phyloP scores from a whole-genome alignment of 495 filamentous ascomycete genomes.

The Venustampulla echinocandica region DNA sequence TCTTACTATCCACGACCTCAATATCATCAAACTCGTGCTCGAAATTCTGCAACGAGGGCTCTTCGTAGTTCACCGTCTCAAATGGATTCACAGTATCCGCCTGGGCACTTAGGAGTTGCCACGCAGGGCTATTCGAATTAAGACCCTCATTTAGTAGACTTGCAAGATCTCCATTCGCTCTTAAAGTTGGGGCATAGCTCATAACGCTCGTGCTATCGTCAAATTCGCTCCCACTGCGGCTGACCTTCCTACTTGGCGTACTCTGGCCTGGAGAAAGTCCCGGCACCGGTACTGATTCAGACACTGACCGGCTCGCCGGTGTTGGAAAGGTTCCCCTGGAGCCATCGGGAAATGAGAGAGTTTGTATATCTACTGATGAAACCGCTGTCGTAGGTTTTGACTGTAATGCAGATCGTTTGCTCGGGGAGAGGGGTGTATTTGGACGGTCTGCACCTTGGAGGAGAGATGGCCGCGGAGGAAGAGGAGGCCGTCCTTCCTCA shows the following conservation, averaged over 20 bases:
- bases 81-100: constrained; percentile 50
- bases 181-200: constrained; percentile 71
- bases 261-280: constrained; percentile 13
- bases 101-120: constrained; percentile 49
- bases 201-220: constrained; percentile 76
- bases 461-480: constrained; percentile 57
- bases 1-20: constrained; percentile 49
- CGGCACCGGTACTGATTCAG: constrained; percentile 14
- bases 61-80: constrained; percentile 36
- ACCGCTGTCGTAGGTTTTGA: constrained; percentile 77
- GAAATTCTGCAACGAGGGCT: constrained; percentile 54
- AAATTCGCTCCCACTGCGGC: constrained; percentile 44
- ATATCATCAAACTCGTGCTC: constrained; percentile 71
- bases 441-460: constrained; percentile 15
- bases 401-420: constrained; percentile 42
- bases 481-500: constrained; percentile 46
- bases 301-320: constrained; percentile 18
- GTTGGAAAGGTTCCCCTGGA: constrained; percentile 53
- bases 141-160: constrained; percentile 69
- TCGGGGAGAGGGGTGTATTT: constrained; percentile 12
- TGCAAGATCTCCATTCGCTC: constrained; percentile 66
- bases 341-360: constrained; percentile 59
- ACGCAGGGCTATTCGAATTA: constrained; percentile 48
- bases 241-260: constrained; percentile 21
- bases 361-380: constrained; percentile 67